phyloP scores from a whole-genome alignment of 257 asterid species.

The Scutellaria minor region DNA sequence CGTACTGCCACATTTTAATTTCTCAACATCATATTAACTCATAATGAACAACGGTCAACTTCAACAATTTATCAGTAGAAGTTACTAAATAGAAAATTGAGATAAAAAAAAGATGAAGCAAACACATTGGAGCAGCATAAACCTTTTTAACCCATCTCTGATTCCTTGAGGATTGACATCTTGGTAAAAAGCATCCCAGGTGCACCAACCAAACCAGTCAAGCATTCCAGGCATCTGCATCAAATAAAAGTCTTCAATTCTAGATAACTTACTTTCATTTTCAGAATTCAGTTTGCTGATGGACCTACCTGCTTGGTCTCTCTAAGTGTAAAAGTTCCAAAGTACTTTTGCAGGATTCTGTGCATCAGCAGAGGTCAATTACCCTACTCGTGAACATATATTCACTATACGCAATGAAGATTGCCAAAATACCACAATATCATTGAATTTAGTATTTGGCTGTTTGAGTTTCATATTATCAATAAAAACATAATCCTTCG shows the following conservation, averaged over 20 bases:
- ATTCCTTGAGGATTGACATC: constrained; percentile 58
- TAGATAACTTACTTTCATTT: background rate
- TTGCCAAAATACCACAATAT: constrained; percentile 26
- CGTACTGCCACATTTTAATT: background rate
- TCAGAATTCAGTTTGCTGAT: background rate
- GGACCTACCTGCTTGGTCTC: constrained; percentile 52
- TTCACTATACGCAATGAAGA: background rate
- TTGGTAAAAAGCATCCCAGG: constrained; percentile 65
- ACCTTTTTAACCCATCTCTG: constrained; percentile 53
- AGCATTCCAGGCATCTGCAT: constrained; percentile 56
- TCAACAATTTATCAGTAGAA: background rate
- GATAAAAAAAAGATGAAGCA: background rate
- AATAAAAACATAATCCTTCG: background rate
- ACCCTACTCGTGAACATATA: constrained; percentile 13
- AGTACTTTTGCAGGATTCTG: constrained; percentile 51
- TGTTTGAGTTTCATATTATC: too few relatives aligned
- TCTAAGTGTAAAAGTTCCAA: constrained; percentile 50
- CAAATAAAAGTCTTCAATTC: background rate
- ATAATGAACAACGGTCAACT: background rate
- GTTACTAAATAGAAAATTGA: background rate
- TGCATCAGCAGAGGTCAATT: constrained; percentile 32
- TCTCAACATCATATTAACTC: background rate
- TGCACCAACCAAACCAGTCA: constrained; percentile 61
- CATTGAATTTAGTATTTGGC: background rate
- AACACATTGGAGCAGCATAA: background rate